Base-by-base conservation (phyloP, 2,329 filamentous ascomycete genomes). In the Coniochaeta sp. region DNA sequence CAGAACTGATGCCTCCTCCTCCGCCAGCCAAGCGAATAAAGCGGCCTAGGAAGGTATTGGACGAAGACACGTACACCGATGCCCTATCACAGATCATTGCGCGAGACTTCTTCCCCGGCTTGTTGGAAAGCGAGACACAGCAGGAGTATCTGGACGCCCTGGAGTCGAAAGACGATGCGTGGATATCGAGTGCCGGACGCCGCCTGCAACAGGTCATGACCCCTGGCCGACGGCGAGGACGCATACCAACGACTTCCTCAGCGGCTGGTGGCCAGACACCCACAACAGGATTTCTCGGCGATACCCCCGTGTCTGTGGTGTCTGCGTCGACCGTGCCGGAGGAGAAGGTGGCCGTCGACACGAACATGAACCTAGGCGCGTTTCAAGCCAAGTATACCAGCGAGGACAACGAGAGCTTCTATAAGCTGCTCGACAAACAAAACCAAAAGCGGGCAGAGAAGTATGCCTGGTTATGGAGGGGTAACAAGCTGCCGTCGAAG, bases 371-470 rank as follows among this genome's bases (percentile, higher is more conserved):
- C 62, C 81, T 99, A 1, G 86, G 88, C 59, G 85, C 88, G 1
- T 99, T 97, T 68, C 95, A 99, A 70, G 83, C 89, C 3, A 93
- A 90, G 66, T 98, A 97, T 75, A 99, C 93, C 1, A 96, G 91
- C 69, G 95, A 99, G 73, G 95, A 99, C 72, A 98, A 98, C 70
- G 95, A 97, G 71, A 96, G 90, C 67, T 98, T 99, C 77, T 96
- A 96, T 74, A 89, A 88, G 67, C 80, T 99, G 1, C 79, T 98
- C 31, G 95, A 99, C 75, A 90, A 88, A 68, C 91, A 97, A 69
- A 99, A 97, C 69, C 82, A 87, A 63, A 93, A 92, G 72, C 85
- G 82, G 58, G 88, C 89, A 0, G 88, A 93, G 68, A 96, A 93
- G 68, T 90, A 96, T 69, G 86, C 87, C 1, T 97, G 93, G 89